phyloP scores from a whole-genome alignment of 1,284 basidiomycete species.

The Ceratobasidium sp. region DNA sequence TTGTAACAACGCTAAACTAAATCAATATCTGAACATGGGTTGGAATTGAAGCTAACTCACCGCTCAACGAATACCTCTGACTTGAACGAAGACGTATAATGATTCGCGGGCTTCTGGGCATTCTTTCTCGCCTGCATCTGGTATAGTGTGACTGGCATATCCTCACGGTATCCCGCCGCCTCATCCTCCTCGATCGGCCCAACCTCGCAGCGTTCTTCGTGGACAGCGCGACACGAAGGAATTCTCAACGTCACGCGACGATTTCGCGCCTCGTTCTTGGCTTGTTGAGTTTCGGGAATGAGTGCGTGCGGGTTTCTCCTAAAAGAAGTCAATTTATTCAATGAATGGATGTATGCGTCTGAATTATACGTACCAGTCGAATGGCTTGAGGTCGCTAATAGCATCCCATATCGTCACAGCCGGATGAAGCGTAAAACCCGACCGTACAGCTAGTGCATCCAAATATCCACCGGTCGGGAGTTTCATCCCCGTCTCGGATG shows the following conservation, averaged over 20 bases:
- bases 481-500: slow-evolving; percentile 41
- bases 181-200: neutral
- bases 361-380: slow-evolving; percentile 34
- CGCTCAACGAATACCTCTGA: slow-evolving; percentile 29
- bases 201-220: slow-evolving; percentile 9
- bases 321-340: neutral
- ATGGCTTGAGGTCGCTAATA: slow-evolving; percentile 24
- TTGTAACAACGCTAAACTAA: slow-evolving; percentile 17
- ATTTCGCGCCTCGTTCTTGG: slow-evolving; percentile 12
- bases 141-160: slow-evolving; percentile 2
- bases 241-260: neutral
- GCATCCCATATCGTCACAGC: slow-evolving; percentile 25
- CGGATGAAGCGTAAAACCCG: slow-evolving; percentile 16
- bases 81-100: slow-evolving; percentile 38
- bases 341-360: neutral
- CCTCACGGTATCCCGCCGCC: slow-evolving; percentile 13
- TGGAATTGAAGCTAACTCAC: neutral
- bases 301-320: slow-evolving; percentile 19
- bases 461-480: slow-evolving; percentile 17
- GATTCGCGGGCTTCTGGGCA: neutral
- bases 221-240: slow-evolving; percentile 11
- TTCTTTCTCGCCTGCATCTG: slow-evolving; percentile 3
- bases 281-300: neutral
- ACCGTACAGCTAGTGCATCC: neutral
- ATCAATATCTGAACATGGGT: too few relatives aligned